Conservation (phyloP, 306 rosid genomes). For the Alnus glutinosa region DNA sequence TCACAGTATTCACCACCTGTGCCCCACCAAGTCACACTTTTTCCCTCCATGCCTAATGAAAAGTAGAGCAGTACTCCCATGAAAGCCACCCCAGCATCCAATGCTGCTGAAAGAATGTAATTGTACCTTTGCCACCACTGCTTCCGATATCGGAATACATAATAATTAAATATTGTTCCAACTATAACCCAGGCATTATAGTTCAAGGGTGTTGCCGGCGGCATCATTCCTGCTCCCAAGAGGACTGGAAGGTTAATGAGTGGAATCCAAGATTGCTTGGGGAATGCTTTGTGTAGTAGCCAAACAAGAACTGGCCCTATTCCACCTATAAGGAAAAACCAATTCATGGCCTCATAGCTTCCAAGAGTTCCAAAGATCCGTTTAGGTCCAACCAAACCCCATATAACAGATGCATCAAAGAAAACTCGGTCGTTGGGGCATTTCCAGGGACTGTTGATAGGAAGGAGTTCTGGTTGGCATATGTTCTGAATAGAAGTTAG, state of each 20-base stretch:
- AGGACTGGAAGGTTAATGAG: slow-evolving; percentile 80
- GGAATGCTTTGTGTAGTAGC: slow-evolving; percentile 64
- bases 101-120: slow-evolving; percentile 71
- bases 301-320: slow-evolving; percentile 65
- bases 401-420: slow-evolving; percentile 78
- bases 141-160: slow-evolving; percentile 68
- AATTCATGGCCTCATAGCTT: slow-evolving; percentile 66
- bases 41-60: slow-evolving; percentile 57
- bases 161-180: slow-evolving; percentile 74
- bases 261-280: slow-evolving; percentile 70
- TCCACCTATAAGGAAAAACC: slow-evolving; percentile 84
- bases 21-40: slow-evolving; percentile 66
- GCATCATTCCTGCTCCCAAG: slow-evolving; percentile 67
- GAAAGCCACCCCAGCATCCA: slow-evolving; percentile 67
- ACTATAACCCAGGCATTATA: slow-evolving; percentile 61
- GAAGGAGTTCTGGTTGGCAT: slow-evolving; percentile 56
- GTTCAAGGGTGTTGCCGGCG: slow-evolving; percentile 75
- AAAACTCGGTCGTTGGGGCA: slow-evolving; percentile 76
- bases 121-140: slow-evolving; percentile 89
- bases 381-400: slow-evolving; percentile 85
- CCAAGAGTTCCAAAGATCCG: slow-evolving; percentile 63
- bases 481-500: slow-evolving; percentile 49
- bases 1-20: slow-evolving; percentile 62
- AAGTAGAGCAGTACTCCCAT: slow-evolving; percentile 68
- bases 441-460: slow-evolving; percentile 70